Base-by-base conservation (phyloP, 2,329 filamentous ascomycete species). In the Pestalotiopsis sp. region DNA sequence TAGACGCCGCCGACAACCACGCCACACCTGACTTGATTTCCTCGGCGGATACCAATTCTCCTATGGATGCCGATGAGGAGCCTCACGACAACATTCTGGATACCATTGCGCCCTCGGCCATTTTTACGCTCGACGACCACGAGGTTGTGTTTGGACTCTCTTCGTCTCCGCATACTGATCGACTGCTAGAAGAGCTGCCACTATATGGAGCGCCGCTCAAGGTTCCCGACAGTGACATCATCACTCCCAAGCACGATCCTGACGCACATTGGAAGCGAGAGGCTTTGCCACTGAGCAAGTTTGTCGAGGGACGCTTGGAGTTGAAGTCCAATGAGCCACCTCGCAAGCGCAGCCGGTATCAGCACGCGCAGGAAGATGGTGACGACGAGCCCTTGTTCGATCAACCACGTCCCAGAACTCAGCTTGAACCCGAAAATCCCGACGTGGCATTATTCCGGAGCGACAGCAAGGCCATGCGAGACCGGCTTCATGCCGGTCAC, bases 391-490 rank as follows among this genome's bases (percentile, higher is more conserved):
- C 83, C 36, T 73, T 83, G 27, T 82, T 80, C 68, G 80, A 76
- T 13, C 73, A 72, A 17, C 72, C 76, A 25, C 73, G 71, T n/a
- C 75, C 72, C 23, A 74, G 72, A 57, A 75, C 75, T 38, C 79
- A 88, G 57, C 77, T 95, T 9, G 86, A 88, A 1, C 91, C 94
- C 0, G 89, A 92, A 71, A 91, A 92, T 72, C 89, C 86, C 1
- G 89, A 93, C 69, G 93, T 98, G 68, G 95, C 95, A 1, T 83
- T 99, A 0, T 99, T 99, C 81, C 90, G 93, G 71, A 90, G 93
- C 0, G 93, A 97, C 70, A 95, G 97, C 83, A 97, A 95, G 79
- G 88, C 91, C 67, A 94, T 98, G 56, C 90, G 95, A 68, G 95
- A 98, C 77, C 89, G 96, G 17, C 88, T 99, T 4, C 94, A 98